phyloP scores from a whole-genome alignment of 306 rosid species.

The Ziziphus jujuba region DNA sequence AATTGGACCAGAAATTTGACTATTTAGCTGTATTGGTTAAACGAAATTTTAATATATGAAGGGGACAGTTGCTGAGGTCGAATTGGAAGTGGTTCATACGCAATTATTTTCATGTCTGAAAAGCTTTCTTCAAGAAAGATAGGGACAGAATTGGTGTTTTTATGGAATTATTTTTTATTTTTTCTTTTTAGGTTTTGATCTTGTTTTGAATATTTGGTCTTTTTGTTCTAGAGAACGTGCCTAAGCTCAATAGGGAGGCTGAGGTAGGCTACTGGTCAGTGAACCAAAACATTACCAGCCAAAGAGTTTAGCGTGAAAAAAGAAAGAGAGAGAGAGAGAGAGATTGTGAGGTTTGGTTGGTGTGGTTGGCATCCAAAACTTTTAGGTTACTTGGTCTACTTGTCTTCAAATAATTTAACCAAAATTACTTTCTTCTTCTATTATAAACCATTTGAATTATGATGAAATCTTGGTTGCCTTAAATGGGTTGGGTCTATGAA shows the following conservation, averaged over 20 bases:
- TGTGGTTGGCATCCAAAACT: constrained; percentile 27
- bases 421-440: neutral
- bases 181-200: constrained; percentile 5
- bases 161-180: neutral
- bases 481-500: neutral
- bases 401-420: constrained; percentile 5
- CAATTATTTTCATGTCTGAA: constrained; percentile 2
- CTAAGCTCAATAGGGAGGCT: neutral
- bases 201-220: neutral
- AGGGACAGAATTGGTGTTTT: neutral
- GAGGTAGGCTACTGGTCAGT: constrained; percentile 34
- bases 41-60: constrained; percentile 13
- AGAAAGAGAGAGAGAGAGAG: neutral
- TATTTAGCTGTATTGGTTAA: constrained; percentile 10
- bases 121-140: neutral
- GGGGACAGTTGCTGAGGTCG: constrained; percentile 18
- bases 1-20: constrained; percentile 11
- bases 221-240: neutral
- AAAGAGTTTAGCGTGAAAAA: neutral
- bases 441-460: neutral
- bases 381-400: constrained; percentile 30
- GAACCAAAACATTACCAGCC: constrained; percentile 31
- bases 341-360: constrained; percentile 30
- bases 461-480: neutral
- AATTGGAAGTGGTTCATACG: constrained; percentile 11